Base-by-base conservation (phyloP, 148 eudicot species). In the Drosera capensis region DNA sequence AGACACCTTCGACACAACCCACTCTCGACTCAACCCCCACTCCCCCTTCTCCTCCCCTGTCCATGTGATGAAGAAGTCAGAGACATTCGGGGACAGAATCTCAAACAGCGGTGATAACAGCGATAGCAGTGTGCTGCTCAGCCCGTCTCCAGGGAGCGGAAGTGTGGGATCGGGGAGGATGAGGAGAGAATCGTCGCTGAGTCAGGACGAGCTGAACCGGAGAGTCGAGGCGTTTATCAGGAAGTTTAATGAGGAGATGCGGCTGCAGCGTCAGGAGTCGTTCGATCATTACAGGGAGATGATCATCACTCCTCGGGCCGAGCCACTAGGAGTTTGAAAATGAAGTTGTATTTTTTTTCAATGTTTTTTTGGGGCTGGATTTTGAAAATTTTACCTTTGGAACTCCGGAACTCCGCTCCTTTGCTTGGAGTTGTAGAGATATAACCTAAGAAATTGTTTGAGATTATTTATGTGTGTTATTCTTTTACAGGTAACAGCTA, bases 201-300 rank as follows among this genome's bases (percentile, higher is more conserved):
- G 92, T 34, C 87, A 80, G 19, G 97, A 83, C 43, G 97, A 88
- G 73, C 52, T 88, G 77, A 88, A 88, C 25, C 79, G 86, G 0
- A 74, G 84, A 51, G 94, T 78, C 1, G 97, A 88, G 45, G 94
- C 81, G 23, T 88, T 88, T 26, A 88, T 88, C 7, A 71, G 48
- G 29, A 88, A 88, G 68, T 77, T 84, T 23, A 80, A 88, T 19
- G 83, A 88, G 15, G 92, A 83, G 2, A 88, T 88, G 92, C 74
- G 81, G 55, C 28, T 83, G 62, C 97, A 88, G 63, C 80, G 92
- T 47, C 81, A 88, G 36, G 69, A 83, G 55, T 83, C 94, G 0
- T 25, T 82, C 48, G 66, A 79, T 13, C 75, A 75, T 43, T 82
- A 64, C 48, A 52, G 58, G 73, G 86, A 77, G 42, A 83, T 68